These are phyloP conservation scores for Cercospora citrullina DNA, from an alignment of 2,329 filamentous ascomycete species.

Conservation along the genomic window DNA sequence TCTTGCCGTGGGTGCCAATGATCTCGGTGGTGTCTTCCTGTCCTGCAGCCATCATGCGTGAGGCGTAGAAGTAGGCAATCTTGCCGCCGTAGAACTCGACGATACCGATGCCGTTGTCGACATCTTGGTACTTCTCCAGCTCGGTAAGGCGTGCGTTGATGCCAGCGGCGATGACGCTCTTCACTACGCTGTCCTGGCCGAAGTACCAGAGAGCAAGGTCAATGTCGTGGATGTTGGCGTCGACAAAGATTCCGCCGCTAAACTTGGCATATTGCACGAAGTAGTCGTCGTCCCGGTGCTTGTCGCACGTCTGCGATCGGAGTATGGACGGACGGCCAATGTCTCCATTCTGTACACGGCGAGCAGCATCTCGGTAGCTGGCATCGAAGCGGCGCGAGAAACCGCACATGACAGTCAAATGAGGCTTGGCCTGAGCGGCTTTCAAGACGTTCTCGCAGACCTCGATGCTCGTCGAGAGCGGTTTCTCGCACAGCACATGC, in stretches of 20 bases:
- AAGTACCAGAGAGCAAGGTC: conserved; percentile 66
- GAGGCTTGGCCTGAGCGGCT: conserved; percentile 55
- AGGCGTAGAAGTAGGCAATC: conserved; percentile 65
- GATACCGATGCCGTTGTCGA: conserved; percentile 63
- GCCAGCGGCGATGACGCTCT: conserved; percentile 57
- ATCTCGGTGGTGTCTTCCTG: conserved; percentile 68
- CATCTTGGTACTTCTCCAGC: conserved; percentile 58
- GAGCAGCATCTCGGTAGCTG: conserved; percentile 62
- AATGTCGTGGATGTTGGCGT: conserved; percentile 71
- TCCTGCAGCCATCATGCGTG: conserved; percentile 67
- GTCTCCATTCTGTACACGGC: conserved; percentile 53
- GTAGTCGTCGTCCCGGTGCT: conserved; percentile 64
- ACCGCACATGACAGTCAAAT: conserved; percentile 66
- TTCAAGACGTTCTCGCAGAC: conserved; percentile 61
- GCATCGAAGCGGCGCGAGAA: conserved; percentile 67
- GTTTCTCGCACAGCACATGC: conserved; percentile 63
- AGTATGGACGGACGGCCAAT: conserved; percentile 63
- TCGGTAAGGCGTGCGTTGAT: conserved; percentile 62
- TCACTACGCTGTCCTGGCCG: conserved; percentile 55
- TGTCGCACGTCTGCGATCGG: conserved; percentile 67
- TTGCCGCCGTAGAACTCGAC: conserved; percentile 65
- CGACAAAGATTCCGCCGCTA: conserved; percentile 68
- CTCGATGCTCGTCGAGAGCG: conserved; percentile 59
- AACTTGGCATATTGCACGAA: conserved; percentile 67
- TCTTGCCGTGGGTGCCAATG: conserved; percentile 65